A percentile compares a stretch with the other conserved stretches of the same genome.
These are phyloP conservation scores for Calonectria leucothoes DNA, from an alignment of 2,329 filamentous ascomycete species.

Conservation along the genomic window DNA sequence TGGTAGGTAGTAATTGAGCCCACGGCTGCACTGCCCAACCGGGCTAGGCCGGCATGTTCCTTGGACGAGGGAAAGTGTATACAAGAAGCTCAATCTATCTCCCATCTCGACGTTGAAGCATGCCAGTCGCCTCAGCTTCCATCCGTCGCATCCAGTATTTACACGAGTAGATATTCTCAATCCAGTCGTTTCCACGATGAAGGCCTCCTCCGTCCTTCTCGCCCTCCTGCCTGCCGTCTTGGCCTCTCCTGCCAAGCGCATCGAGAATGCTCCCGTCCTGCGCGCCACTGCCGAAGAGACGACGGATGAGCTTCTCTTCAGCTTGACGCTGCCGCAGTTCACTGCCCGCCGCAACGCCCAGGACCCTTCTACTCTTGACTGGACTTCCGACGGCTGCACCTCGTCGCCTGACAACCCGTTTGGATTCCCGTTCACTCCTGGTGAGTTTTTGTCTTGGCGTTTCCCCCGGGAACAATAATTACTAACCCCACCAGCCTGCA, in stretches of 20 bases:
- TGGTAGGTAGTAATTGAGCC: constrained; percentile 17
- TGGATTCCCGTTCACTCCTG: constrained; percentile 53
- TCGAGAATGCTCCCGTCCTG: background rate
- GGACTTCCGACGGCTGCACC: constrained; percentile 55
- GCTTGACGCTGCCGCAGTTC: constrained; percentile 54
- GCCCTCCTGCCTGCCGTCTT: constrained; percentile 13
- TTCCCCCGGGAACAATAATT: background rate
- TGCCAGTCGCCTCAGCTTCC: background rate
- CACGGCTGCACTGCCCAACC: constrained; percentile 12
- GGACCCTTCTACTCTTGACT: constrained; percentile 52
- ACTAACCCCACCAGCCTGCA: constrained; percentile 47
- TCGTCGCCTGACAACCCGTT: constrained; percentile 55
- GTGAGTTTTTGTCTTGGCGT: background rate
- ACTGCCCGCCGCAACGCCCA: constrained; percentile 49
- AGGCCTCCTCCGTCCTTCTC: constrained; percentile 7
- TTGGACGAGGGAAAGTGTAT: background rate
- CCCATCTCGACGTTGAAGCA: background rate
- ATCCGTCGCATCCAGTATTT: no score
- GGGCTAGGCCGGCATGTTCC: constrained; percentile 1
- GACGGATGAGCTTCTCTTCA: constrained; percentile 61
- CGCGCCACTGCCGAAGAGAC: constrained; percentile 2
- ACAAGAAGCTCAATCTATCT: constrained; percentile 4
- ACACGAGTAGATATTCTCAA: no score
- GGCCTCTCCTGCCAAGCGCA: background rate
- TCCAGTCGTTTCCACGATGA: background rate